These are phyloP conservation scores for Spathaspora sp. DNA, from an alignment of 1,139 yeast genomes.

Conservation along the genomic window DNA sequence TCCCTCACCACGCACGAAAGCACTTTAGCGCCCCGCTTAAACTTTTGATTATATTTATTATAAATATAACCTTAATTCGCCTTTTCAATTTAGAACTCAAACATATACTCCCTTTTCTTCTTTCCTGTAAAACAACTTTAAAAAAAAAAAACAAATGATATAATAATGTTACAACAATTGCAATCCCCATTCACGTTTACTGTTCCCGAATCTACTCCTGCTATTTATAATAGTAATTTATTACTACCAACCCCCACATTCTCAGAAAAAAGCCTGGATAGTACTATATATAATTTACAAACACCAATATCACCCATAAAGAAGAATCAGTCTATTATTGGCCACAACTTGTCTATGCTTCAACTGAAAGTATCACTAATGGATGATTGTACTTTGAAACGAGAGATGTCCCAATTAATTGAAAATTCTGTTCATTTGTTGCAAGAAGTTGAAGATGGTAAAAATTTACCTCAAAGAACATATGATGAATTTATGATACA, in stretches of 20 bases:
- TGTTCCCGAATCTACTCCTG: constrained; percentile 1
- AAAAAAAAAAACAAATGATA: background rate
- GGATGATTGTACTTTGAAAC: constrained; percentile 6
- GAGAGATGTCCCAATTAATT: constrained; percentile 9
- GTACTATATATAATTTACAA: background rate
- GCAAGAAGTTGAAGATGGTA: constrained; percentile 2
- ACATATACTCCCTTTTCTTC: background rate
- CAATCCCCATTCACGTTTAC: constrained; percentile 11
- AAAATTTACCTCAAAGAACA: constrained; percentile 8
- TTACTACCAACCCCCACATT: constrained; percentile 6
- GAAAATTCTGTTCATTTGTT: constrained; percentile 6
- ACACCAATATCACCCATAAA: constrained; percentile 3
- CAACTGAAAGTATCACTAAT: constrained; percentile 7
- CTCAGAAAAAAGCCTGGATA: constrained; percentile 2
- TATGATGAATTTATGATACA: constrained; percentile 10
- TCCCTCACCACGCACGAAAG: constrained; percentile 1
- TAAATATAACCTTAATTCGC: constrained; percentile 3
- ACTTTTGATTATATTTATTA: background rate
- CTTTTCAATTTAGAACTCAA: background rate
- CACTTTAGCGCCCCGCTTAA: constrained; percentile 1
- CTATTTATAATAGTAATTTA: background rate
- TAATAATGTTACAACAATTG: constrained; percentile 7
- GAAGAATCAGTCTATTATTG: background rate
- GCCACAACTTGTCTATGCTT: constrained; percentile 8
- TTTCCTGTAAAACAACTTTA: background rate